Evolutionary conservation across 106 monocot species (phyloP).

Genomic region (Allium cepa): DNA sequence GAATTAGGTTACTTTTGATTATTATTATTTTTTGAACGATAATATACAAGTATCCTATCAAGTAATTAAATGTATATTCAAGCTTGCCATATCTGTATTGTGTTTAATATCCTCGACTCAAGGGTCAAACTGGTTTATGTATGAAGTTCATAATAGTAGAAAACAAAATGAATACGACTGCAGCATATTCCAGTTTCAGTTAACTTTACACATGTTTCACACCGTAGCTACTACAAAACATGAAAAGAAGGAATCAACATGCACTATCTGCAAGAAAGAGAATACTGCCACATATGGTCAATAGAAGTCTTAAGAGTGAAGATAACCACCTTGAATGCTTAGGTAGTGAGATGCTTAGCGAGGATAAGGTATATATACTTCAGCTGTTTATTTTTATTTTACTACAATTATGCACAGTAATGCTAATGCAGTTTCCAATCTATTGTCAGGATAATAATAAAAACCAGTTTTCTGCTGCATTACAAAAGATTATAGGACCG

Average conservation of each 20-base stretch:
- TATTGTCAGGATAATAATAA: slow-evolving; percentile 31
- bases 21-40: too few relatives aligned
- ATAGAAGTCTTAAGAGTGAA: slow-evolving; percentile 38
- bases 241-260: slow-evolving; percentile 26
- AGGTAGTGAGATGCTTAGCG: slow-evolving; percentile 39
- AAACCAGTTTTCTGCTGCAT: slow-evolving; percentile 13
- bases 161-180: neutral
- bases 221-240: slow-evolving; percentile 15
- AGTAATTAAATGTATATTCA: too few relatives aligned
- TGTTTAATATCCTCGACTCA: too few relatives aligned
- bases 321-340: slow-evolving; percentile 30
- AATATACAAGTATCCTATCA: too few relatives aligned
- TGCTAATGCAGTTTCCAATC: neutral
- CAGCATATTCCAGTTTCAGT: neutral
- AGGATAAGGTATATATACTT: slow-evolving; percentile 46
- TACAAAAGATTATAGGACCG: slow-evolving; percentile 27
- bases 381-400: too few relatives aligned
- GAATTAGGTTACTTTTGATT: too few relatives aligned
- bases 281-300: slow-evolving; percentile 19
- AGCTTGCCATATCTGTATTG: too few relatives aligned
- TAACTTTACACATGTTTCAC: too few relatives aligned
- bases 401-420: neutral
- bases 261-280: slow-evolving; percentile 21
- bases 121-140: too few relatives aligned
- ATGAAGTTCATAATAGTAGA: neutral